These are phyloP conservation scores for Albizia julibrissin DNA, from an alignment of 306 rosid species.

Conservation along the genomic window DNA sequence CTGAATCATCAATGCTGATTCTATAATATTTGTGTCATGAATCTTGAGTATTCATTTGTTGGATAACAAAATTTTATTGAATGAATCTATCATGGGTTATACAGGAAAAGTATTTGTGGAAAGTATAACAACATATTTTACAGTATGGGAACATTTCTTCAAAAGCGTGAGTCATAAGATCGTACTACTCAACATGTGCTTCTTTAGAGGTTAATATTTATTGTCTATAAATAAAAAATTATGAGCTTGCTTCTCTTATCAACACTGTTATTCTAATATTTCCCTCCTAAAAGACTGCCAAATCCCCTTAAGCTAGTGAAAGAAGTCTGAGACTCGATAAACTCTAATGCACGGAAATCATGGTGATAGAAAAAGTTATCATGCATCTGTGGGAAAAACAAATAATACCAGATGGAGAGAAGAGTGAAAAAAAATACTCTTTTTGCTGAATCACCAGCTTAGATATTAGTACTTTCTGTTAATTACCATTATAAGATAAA, in stretches of 20 bases:
- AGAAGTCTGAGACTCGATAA: background rate
- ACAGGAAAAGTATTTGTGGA: background rate
- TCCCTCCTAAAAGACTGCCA: background rate
- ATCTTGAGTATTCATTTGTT: background rate
- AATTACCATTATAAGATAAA: slow-evolving; percentile 5
- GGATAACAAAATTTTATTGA: background rate
- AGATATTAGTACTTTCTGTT: background rate
- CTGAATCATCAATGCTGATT: too few relatives aligned
- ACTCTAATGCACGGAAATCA: background rate
- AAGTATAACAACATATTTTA: background rate
- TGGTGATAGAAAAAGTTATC: background rate
- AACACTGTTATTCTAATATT: background rate
- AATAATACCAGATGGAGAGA: background rate
- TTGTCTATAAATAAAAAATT: background rate
- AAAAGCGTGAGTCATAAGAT: background rate
- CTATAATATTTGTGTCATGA: background rate
- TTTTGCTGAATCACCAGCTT: background rate
- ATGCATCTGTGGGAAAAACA: background rate
- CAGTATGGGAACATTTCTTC: background rate
- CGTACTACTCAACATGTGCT: background rate
- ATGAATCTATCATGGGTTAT: background rate
- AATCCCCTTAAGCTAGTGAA: background rate
- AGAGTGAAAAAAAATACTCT: background rate
- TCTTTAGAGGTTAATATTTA: background rate
- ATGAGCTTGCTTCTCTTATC: background rate